phyloP scores from a whole-genome alignment of 2,329 filamentous ascomycete species.

The Tolypocladium ovalisporum region DNA sequence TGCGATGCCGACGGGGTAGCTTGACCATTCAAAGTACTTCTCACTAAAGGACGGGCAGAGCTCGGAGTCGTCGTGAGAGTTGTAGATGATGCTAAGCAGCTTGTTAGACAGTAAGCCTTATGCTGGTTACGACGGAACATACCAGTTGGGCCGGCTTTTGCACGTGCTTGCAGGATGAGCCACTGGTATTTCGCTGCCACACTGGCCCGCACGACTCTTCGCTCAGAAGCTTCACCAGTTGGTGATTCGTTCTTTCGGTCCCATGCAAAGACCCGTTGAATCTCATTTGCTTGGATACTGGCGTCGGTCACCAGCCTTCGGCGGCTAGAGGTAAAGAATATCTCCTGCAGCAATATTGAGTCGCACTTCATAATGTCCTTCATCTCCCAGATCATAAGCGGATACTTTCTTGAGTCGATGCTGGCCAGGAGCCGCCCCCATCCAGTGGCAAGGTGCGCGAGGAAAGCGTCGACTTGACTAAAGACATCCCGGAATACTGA shows the following conservation, averaged over 20 bases:
- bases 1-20: neutral
- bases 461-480: slow-evolving; percentile 12
- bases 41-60: neutral
- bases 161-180: neutral
- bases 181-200: neutral
- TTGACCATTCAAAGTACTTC: neutral
- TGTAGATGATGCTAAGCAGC: neutral
- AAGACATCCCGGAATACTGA: neutral
- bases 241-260: slow-evolving; percentile 13
- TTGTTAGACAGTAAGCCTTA: neutral
- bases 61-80: neutral
- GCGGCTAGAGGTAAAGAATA: slow-evolving; percentile 19
- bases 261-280: slow-evolving; percentile 12
- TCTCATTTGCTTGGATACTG: slow-evolving; percentile 2
- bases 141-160: neutral
- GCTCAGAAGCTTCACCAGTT: neutral
- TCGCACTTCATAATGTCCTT: slow-evolving; percentile 11
- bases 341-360: slow-evolving; percentile 12
- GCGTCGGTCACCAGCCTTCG: slow-evolving; percentile 13
- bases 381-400: slow-evolving; percentile 17
- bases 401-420: slow-evolving; percentile 12
- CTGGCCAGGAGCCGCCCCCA: slow-evolving; percentile 10
- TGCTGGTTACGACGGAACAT: neutral
- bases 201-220: neutral
- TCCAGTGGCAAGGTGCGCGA: slow-evolving; percentile 8